Evolutionary conservation across 805 yeast species (phyloP).

Genomic region (Ogataea methanolica): DNA sequence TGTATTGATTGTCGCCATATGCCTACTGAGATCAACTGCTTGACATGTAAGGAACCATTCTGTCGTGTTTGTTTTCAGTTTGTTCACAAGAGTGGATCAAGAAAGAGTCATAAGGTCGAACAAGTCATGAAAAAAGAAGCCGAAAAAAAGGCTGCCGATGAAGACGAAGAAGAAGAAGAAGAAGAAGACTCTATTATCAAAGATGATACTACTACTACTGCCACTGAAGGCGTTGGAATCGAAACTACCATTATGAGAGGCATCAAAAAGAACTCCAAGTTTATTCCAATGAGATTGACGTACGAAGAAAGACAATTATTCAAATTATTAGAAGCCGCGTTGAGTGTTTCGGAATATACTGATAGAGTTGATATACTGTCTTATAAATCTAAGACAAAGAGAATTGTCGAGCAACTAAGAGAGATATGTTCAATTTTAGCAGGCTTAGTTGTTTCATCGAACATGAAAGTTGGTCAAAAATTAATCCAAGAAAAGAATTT

Average conservation of each 20-base stretch:
- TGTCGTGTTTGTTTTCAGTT: slow-evolving; percentile 67
- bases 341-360: slow-evolving; percentile 75
- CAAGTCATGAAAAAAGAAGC: slow-evolving; percentile 17
- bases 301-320: slow-evolving; percentile 65
- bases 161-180: slow-evolving; percentile 6
- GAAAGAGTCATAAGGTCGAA: slow-evolving; percentile 40
- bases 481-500: slow-evolving; percentile 65
- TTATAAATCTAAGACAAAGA: slow-evolving; percentile 60
- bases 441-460: slow-evolving; percentile 74
- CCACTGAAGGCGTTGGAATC: slow-evolving; percentile 13
- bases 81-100: slow-evolving; percentile 65
- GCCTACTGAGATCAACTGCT: slow-evolving; percentile 61
- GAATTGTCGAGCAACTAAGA: slow-evolving; percentile 66
- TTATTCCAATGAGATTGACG: slow-evolving; percentile 66
- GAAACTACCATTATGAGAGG: slow-evolving; percentile 28
- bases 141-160: slow-evolving; percentile 12
- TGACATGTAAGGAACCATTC: slow-evolving; percentile 59
- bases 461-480: slow-evolving; percentile 63
- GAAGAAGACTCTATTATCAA: slow-evolving; percentile 1
- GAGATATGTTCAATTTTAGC: slow-evolving; percentile 77
- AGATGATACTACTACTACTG: slow-evolving; percentile 16
- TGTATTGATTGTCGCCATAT: slow-evolving; percentile 75
- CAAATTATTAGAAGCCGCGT: slow-evolving; percentile 66
- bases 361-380: slow-evolving; percentile 71
- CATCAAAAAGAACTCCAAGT: slow-evolving; percentile 42